Percentiles rank a stretch among this genome's conserved stretches.
phyloP scores from a whole-genome alignment of 352 stramenopile genomes.

The Phytophthora idaei region DNA sequence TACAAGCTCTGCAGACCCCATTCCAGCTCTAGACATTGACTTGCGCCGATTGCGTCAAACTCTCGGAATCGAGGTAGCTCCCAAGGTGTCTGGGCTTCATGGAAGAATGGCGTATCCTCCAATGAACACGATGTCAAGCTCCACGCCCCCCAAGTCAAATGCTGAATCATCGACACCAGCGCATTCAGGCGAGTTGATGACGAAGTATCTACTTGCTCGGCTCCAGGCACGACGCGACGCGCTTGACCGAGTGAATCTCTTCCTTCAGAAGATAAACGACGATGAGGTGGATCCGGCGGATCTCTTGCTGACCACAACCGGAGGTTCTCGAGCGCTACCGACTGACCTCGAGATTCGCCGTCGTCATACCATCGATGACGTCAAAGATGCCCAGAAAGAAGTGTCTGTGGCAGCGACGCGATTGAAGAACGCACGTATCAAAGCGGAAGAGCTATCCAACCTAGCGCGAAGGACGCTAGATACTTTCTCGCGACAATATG shows the following conservation, averaged over 20 bases:
- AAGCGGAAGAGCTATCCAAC: constrained; percentile 78
- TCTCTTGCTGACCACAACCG: constrained; percentile 33
- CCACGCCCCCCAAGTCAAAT: constrained; percentile 10
- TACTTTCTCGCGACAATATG: constrained; percentile 48
- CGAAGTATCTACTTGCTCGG: constrained; percentile 76
- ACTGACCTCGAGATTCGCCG: constrained; percentile 64
- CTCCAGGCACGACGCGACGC: constrained; percentile 68
- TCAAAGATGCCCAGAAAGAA: constrained; percentile 77
- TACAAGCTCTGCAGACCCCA: constrained; percentile 34
- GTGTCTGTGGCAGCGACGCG: constrained; percentile 67
- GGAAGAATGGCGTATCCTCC: constrained; percentile 28
- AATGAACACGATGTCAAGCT: constrained; percentile 4
- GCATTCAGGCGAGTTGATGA: constrained; percentile 47
- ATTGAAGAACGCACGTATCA: constrained; percentile 74
- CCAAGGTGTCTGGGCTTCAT: constrained; percentile 18
- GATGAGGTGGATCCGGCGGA: constrained; percentile 63
- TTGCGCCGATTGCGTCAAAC: constrained; percentile 51
- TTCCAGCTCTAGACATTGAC: constrained; percentile 64
- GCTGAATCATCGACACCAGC: constrained; percentile 16
- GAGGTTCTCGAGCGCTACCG: constrained; percentile 28
- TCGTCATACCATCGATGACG: constrained; percentile 82
- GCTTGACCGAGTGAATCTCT: constrained; percentile 49
- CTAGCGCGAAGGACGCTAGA: constrained; percentile 74
- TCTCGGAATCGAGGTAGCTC: constrained; percentile 32
- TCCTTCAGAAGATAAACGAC: constrained; percentile 73